Evolutionary conservation across 164 flowering plant genomes (phyloP).

Genomic region (Platanus orientalis): DNA sequence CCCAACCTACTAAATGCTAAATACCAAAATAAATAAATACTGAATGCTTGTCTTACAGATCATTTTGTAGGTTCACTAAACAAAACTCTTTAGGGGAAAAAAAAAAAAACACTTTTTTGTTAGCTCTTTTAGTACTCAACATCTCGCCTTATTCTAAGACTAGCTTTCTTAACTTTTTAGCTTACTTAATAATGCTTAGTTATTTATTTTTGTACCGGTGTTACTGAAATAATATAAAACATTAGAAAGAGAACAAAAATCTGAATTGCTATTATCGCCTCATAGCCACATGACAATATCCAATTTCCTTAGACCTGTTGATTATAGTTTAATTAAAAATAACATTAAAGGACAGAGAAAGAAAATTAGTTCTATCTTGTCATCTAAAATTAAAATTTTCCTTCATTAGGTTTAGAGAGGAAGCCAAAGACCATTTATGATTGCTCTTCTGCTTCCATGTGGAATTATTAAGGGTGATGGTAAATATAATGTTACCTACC

Average conservation of each 20-base stretch:
- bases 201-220: too few species aligned
- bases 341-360: neutral
- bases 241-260: neutral
- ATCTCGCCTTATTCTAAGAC: constrained; percentile 5
- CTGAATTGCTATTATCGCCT: neutral
- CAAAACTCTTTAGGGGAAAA: constrained; percentile 5
- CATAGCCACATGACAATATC: too few species aligned
- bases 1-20: too few species aligned
- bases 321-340: too few species aligned
- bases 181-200: too few species aligned
- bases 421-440: constrained; percentile 17
- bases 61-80: neutral
- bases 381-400: neutral
- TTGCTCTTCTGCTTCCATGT: too few species aligned
- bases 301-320: too few species aligned
- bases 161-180: too few species aligned
- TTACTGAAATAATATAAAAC: neutral
- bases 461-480: too few species aligned
- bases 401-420: too few species aligned
- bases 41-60: constrained; percentile 1
- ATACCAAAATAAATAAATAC: constrained; percentile 4
- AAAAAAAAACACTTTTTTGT: too few species aligned
- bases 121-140: constrained; percentile 1
- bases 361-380: neutral
- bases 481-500: too few species aligned